These are phyloP conservation scores for Amesomyces nigricolor DNA, from an alignment of 2,329 filamentous ascomycete genomes.

Conservation along the genomic window DNA sequence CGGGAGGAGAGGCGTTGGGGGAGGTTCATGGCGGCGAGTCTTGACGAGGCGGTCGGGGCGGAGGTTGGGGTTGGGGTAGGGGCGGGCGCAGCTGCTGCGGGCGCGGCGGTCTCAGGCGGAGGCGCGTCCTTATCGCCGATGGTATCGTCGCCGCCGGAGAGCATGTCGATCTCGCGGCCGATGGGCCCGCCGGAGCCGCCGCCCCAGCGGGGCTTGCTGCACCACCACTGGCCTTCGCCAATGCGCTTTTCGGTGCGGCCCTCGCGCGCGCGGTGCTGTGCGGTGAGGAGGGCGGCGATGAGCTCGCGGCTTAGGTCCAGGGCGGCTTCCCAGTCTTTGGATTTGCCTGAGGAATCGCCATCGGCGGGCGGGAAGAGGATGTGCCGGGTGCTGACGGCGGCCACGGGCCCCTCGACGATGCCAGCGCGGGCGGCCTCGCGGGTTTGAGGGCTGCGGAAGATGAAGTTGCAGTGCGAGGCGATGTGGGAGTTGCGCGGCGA, in stretches of 20 bases:
- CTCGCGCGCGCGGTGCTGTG: conserved; percentile 57
- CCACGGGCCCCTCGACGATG: conserved; percentile 56
- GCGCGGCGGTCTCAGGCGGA: conserved; percentile 20
- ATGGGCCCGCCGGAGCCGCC: conserved; percentile 58
- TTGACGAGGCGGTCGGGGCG: neutral
- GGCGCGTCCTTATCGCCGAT: conserved; percentile 43
- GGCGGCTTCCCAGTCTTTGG: conserved; percentile 45
- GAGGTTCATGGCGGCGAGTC: conserved; percentile 2
- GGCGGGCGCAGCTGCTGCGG: neutral
- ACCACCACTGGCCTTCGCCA: conserved; percentile 58
- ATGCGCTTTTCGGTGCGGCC: conserved; percentile 51
- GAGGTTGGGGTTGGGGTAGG: conserved; percentile 16
- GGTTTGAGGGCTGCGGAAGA: conserved; percentile 55
- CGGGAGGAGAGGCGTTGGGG: conserved; percentile 11
- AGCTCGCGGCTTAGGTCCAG: conserved; percentile 59
- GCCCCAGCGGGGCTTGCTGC: conserved; percentile 55
- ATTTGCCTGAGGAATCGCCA: neutral
- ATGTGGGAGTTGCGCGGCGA: conserved; percentile 47
- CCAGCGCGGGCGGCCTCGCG: conserved; percentile 55
- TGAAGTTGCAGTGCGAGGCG: conserved; percentile 52
- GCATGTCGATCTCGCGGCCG: conserved; percentile 51
- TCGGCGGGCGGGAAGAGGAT: conserved; percentile 42
- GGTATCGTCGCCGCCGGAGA: conserved; percentile 33
- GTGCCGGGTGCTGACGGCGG: conserved; percentile 53
- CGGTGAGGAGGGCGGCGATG: conserved; percentile 54